A percentile compares a stretch with the other conserved stretches of the same genome.
phyloP scores from a whole-genome alignment of 345 rosid genomes.

The Geranium brycei region DNA sequence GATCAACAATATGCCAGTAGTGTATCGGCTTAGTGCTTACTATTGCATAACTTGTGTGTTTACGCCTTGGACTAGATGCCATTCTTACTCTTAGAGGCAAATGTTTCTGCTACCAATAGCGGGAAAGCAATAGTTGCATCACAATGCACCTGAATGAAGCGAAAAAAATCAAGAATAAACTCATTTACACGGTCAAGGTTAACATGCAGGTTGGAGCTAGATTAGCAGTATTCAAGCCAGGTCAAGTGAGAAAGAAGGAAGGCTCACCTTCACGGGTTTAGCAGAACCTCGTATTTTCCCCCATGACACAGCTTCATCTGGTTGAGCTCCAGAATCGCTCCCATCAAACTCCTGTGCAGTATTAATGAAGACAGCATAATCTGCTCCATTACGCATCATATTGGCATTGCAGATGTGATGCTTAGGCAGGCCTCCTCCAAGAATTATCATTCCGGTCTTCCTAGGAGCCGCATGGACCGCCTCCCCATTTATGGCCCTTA shows the following conservation, averaged over 20 bases:
- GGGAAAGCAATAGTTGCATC: conserved; percentile 98
- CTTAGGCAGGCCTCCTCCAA: conserved; percentile 90
- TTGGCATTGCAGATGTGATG: conserved; percentile 97
- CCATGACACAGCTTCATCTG: conserved; percentile 96
- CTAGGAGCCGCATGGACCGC: conserved; percentile 72
- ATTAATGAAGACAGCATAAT: conserved; percentile 78
- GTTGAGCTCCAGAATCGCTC: conserved; percentile 91
- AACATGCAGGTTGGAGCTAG: background rate
- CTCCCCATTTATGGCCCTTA: conserved; percentile 67
- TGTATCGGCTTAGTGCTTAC: no score
- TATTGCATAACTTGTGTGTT: no score
- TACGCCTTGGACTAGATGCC: no score
- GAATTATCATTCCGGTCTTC: conserved; percentile 77
- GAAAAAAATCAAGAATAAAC: conserved; percentile 1
- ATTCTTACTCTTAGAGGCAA: conserved; percentile 24
- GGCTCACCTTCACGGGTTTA: conserved; percentile 61
- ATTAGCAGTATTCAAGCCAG: background rate
- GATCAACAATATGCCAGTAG: no score
- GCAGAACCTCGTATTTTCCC: conserved; percentile 83
- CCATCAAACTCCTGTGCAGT: conserved; percentile 96
- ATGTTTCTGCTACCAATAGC: conserved; percentile 80
- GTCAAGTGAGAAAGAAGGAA: background rate
- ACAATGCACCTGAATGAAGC: conserved; percentile 55
- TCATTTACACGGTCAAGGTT: background rate
- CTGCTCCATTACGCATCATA: conserved; percentile 94